A percentile compares a stretch with the other conserved stretches of the same genome.
Conservation (phyloP, 2,329 filamentous ascomycete species). For the Cladobotryum mycophilum region DNA sequence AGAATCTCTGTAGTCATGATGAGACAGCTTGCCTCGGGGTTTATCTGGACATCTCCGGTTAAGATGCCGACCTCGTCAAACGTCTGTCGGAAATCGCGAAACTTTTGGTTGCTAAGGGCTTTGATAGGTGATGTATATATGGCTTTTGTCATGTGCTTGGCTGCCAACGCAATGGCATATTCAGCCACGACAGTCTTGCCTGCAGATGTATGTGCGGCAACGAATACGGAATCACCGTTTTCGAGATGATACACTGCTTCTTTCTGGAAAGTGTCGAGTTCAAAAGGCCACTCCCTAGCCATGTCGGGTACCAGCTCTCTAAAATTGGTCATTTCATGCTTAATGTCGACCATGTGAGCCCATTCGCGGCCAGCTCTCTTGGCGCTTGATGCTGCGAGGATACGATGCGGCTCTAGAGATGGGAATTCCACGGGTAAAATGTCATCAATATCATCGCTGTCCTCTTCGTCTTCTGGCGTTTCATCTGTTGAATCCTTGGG, state of each 20-base stretch:
- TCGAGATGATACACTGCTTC: slow-evolving; percentile 97
- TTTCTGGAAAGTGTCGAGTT: slow-evolving; percentile 96
- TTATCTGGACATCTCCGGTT: slow-evolving; percentile 96
- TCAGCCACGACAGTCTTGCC: slow-evolving; percentile 98
- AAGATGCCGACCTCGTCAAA: slow-evolving; percentile 97
- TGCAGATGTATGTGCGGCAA: slow-evolving; percentile 94
- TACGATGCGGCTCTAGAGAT: slow-evolving; percentile 76
- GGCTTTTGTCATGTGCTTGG: slow-evolving; percentile 99
- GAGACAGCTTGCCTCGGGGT: slow-evolving; percentile 91
- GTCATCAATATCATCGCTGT: slow-evolving; percentile 68
- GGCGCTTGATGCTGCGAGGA: slow-evolving; percentile 62
- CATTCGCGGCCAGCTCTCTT: slow-evolving; percentile 79
- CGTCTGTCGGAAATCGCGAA: slow-evolving; percentile 81
- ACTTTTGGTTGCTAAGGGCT: slow-evolving; percentile 96
- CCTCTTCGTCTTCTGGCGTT: slow-evolving; percentile 33
- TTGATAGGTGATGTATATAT: slow-evolving; percentile 99
- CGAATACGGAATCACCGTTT: slow-evolving; percentile 93
- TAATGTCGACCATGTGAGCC: slow-evolving; percentile 98
- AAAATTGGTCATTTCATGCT: slow-evolving; percentile 90
- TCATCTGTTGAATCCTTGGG: slow-evolving; percentile 20
- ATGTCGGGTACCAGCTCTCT: slow-evolving; percentile 89
- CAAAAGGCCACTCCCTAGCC: slow-evolving; percentile 94
- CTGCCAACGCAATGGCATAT: slow-evolving; percentile 91
- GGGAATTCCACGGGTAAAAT: slow-evolving; percentile 90
- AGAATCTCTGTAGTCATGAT: slow-evolving; percentile 99